These are phyloP conservation scores for Massariosphaeria phaeospora DNA, from an alignment of 495 filamentous ascomycete genomes.

Conservation along the genomic window DNA sequence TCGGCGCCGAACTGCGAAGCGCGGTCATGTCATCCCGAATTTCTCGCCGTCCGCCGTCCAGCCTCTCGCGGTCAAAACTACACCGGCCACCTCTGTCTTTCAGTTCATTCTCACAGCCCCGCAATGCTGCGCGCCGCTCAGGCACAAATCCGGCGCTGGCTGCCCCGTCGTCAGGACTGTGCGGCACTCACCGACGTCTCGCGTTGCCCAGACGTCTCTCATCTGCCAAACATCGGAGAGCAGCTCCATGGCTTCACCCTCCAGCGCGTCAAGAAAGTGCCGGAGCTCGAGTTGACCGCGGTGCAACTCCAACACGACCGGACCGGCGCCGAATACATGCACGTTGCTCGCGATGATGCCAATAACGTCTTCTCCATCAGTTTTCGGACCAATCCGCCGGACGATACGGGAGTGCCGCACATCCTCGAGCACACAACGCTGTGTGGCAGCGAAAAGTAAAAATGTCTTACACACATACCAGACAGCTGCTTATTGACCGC, in stretches of 20 bases:
- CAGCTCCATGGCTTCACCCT: slow-evolving; percentile 91
- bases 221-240: slow-evolving; percentile 74
- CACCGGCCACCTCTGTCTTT: not conserved
- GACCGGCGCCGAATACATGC: slow-evolving; percentile 91
- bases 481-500: slow-evolving; percentile 26
- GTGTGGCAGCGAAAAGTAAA: slow-evolving; percentile 90
- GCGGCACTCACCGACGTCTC: slow-evolving; percentile 68
- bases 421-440: slow-evolving; percentile 96
- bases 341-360: slow-evolving; percentile 87
- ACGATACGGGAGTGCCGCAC: slow-evolving; percentile 93
- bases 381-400: slow-evolving; percentile 97
- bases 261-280: slow-evolving; percentile 79
- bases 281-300: slow-evolving; percentile 88
- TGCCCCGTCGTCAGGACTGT: slow-evolving; percentile 42
- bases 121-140: slow-evolving; percentile 31
- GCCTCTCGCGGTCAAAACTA: not conserved
- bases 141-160: slow-evolving; percentile 10
- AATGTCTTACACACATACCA: slow-evolving; percentile 2
- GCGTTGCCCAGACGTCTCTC: too few relatives aligned
- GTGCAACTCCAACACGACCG: slow-evolving; percentile 84
- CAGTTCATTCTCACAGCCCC: not conserved
- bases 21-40: not conserved
- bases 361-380: slow-evolving; percentile 99
- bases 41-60: not conserved
- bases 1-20: not conserved